phyloP scores from a whole-genome alignment of 1,284 basidiomycete genomes.

The Tremellales sp. region DNA sequence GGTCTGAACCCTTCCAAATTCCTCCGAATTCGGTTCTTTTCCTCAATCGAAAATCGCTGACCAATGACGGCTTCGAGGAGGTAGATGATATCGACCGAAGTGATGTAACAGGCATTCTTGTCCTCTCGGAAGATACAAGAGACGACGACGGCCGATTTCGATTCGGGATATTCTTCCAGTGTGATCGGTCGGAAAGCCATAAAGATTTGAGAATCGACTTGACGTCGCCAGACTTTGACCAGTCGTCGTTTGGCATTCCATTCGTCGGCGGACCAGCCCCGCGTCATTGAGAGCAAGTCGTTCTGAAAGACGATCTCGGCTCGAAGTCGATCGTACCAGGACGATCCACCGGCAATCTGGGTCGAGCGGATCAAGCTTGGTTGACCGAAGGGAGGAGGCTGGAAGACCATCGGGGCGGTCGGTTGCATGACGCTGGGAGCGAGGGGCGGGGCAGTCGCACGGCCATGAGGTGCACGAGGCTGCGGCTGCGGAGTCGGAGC shows the following conservation, averaged over 20 bases:
- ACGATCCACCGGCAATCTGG: conserved; percentile 29
- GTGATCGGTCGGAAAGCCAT: conserved; percentile 51
- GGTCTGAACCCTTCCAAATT: conserved; percentile 91
- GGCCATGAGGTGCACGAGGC: conserved; percentile 3
- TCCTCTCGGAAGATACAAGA: conserved; percentile 88
- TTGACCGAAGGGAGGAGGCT: conserved; percentile 19
- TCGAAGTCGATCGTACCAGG: conserved; percentile 25
- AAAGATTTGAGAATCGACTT: conserved; percentile 52
- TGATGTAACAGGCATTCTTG: conserved; percentile 74
- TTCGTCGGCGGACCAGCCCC: conserved; percentile 54
- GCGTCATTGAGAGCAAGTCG: conserved; percentile 53
- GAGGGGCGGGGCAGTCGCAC: conserved; percentile 6
- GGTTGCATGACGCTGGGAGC: too few relatives aligned
- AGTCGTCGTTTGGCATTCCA: conserved; percentile 52
- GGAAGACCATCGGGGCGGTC: too few relatives aligned
- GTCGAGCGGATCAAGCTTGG: conserved; percentile 43
- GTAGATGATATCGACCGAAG: conserved; percentile 92
- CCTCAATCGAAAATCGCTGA: conserved; percentile 80
- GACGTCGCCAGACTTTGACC: conserved; percentile 55
- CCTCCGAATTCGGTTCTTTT: conserved; percentile 92
- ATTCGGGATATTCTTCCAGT: conserved; percentile 49
- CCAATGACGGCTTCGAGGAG: conserved; percentile 83
- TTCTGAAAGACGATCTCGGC: conserved; percentile 48
- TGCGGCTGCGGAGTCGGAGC: conserved; percentile 9
- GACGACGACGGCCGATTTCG: conserved; percentile 51